Evolutionary conservation across 2,329 filamentous ascomycete genomes (phyloP), one percentile per base, ranked within the genome.

Genomic region (Fusarium brachygibbosum): DNA sequence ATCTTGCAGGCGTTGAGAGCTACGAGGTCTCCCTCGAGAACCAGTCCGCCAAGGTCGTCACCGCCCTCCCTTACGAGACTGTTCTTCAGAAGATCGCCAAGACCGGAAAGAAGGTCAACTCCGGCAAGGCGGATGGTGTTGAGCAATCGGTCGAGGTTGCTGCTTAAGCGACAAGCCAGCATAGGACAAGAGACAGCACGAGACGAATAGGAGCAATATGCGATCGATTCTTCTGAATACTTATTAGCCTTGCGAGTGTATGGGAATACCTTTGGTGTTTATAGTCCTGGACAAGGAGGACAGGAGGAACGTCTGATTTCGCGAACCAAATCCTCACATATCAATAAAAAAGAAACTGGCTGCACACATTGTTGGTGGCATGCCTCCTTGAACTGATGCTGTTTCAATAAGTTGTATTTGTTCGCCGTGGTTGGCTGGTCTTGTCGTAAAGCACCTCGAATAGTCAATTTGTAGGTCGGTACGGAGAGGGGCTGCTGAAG

Each of bases 21-120:
- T 96, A 91, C 88, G 90, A 94, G 57, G 93, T 98, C 70, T 93
- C 89, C 58, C 93, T 98, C 77, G 93, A 97, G 69, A 90, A 85
- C 71, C 94, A 98, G 80, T 93, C 88, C 67, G 95, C 93, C 70
- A 89, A 89, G 71, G 88, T 98, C 73, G 84, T 91, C 73, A 89
- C 94, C 69, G 84, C 82, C 57, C 86, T 97, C 68, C 84, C 87
- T 61, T 97, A 95, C 84, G 89, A 93, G 71, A 93, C 89, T 49
- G 93, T 97, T 62, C 88, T 97, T 65, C 86, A 87, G 78, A 97
- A 93, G 79, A 97, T 98, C 80, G 90, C 91, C 86, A 97, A 97
- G 89, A 97, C 94, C 14, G 94, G 94, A 76, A 98, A 98, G 88
- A 91, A 91, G 77, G 90, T 98, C 78, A 97, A 92, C 81, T 89